Percentiles rank a stretch among this genome's conserved stretches.
Evolutionary conservation across 352 stramenopile genomes (phyloP).

Genomic region (Globisporangium cederbergense): DNA sequence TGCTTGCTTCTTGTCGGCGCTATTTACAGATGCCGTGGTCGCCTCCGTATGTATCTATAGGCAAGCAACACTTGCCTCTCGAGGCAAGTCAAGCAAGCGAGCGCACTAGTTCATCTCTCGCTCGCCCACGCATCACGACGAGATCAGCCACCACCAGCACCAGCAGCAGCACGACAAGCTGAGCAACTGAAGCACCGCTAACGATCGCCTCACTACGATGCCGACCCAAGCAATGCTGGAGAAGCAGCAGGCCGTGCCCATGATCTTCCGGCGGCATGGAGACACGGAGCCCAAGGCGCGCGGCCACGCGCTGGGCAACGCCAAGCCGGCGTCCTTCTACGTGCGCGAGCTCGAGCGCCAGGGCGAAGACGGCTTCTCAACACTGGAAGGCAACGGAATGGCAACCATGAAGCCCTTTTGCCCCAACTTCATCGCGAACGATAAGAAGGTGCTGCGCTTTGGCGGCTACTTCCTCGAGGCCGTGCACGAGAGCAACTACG

Average conservation of each 20-base stretch:
- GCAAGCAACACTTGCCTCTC: background rate
- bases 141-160: background rate
- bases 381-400: slow-evolving; percentile 34
- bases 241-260: slow-evolving; percentile 78
- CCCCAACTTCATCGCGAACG: slow-evolving; percentile 64
- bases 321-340: slow-evolving; percentile 67
- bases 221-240: slow-evolving; percentile 54
- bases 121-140: background rate
- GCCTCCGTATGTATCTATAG: slow-evolving; percentile 1
- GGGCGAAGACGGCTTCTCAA: slow-evolving; percentile 38
- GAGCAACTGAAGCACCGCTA: background rate
- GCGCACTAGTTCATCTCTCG: slow-evolving; percentile 14
- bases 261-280: slow-evolving; percentile 76
- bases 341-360: slow-evolving; percentile 63
- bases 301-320: slow-evolving; percentile 57
- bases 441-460: slow-evolving; percentile 87
- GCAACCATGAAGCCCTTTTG: slow-evolving; percentile 49
- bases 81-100: background rate
- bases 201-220: slow-evolving; percentile 24
- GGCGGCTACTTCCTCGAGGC: slow-evolving; percentile 86
- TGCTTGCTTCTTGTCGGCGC: slow-evolving; percentile 1
- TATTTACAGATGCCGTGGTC: background rate
- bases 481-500: slow-evolving; percentile 82
- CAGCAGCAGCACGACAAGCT: background rate
- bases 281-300: slow-evolving; percentile 66